Base-by-base conservation (phyloP, 352 stramenopile genomes). In the Discostella stelligera region DNA sequence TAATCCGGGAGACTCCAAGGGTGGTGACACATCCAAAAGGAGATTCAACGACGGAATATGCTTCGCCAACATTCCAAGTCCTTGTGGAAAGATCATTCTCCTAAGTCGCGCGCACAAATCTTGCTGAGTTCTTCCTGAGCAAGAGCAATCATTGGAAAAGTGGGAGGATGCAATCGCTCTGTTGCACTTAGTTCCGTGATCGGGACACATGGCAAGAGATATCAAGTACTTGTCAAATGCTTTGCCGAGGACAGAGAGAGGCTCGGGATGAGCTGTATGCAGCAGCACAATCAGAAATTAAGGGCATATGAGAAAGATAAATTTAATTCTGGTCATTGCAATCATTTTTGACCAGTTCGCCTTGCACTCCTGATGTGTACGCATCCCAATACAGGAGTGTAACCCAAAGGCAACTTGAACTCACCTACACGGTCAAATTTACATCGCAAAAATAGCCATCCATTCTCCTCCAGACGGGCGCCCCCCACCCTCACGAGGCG, bases 371-470 rank as follows among this genome's bases (percentile, higher is more conserved):
- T 5, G 27, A 2, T 32, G 27, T 32, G 27, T 5, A 32, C 5
- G 5, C 27, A 5, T 32, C 2, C 2, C 27, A 32, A 2, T 7
- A 20, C 30, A 55, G 41, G 11, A 14, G 41, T 18, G 16, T 14
- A 2, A 2, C 16, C 2, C 41, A 8, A 14, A 9, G 11, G 10
- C 10, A n/a, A 58, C 11, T n/a, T 61, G 9, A 16, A 61, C 54
- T 61, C n/a, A 61, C 54, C 54, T n/a, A 73, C 41, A 21, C 65
- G 16, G 23, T 77, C 68, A 61, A 71, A 77, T 41, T 77, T 77
- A n/a, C 68, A 66, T 18, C 32, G 23, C 27, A 78, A 44, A 61
- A 66, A 78, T 7, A 48, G 21, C 71, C 71, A 71, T 10, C 71
- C 71, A 32, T 23, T 30, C 23, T 73, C 55, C 20, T 73, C 52